phyloP scores from a whole-genome alignment of 306 rosid genomes.

The Phaseolus lunatus region DNA sequence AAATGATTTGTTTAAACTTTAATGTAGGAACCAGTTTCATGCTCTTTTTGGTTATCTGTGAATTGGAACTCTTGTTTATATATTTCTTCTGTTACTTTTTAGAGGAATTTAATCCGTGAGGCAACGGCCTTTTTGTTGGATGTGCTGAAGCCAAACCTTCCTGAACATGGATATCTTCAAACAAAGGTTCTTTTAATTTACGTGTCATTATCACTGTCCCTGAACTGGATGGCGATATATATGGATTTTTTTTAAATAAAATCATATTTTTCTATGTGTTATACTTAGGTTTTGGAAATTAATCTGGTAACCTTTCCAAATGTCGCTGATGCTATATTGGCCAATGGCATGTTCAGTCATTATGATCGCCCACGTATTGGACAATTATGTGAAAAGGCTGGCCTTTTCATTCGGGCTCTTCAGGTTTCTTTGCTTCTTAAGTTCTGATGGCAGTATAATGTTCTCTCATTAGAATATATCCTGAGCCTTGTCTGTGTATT shows the following conservation, averaged over 20 bases:
- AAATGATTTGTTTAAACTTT: constrained; percentile 1
- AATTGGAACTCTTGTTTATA: constrained; percentile 34
- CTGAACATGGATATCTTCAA: constrained; percentile 90
- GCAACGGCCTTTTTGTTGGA: constrained; percentile 93
- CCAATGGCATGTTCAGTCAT: constrained; percentile 98
- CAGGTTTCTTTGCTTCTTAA: constrained; percentile 63
- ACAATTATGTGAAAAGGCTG: constrained; percentile 93
- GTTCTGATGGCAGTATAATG: constrained; percentile 12
- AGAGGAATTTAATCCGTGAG: constrained; percentile 98
- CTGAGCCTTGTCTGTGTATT: constrained; percentile 38
- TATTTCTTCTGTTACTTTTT: constrained; percentile 32
- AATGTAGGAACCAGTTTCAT: not conserved
- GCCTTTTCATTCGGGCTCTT: constrained; percentile 89
- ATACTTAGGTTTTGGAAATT: constrained; percentile 85
- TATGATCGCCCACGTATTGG: constrained; percentile 96
- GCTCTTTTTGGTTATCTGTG: not conserved
- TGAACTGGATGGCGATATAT: not conserved
- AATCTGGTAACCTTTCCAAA: constrained; percentile 96
- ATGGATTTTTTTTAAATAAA: not conserved
- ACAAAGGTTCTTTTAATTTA: constrained; percentile 66
- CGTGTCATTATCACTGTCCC: not conserved
- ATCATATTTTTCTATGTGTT: constrained; percentile 28
- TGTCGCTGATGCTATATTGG: constrained; percentile 96
- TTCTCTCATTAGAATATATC: constrained; percentile 23
- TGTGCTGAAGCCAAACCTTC: constrained; percentile 91